Conservation (phyloP, 164 flowering plant species). For the Pachysandra terminalis region DNA sequence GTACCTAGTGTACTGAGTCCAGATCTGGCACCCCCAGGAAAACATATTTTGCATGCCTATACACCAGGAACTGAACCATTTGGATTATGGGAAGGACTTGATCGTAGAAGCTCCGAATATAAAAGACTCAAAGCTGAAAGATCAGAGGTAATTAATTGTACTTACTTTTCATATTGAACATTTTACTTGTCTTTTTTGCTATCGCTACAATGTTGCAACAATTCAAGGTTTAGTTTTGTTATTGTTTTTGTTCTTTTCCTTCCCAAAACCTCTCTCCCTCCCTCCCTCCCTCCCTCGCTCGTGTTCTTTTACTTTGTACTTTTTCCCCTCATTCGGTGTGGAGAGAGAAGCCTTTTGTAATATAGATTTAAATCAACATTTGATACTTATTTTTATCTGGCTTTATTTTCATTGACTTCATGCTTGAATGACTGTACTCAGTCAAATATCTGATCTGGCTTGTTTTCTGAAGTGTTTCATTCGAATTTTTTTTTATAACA, state of each 20-base stretch:
- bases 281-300: no score
- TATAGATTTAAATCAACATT: no score
- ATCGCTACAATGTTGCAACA: not conserved
- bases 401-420: not conserved
- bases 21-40: slow-evolving; percentile 84
- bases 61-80: slow-evolving; percentile 94
- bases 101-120: slow-evolving; percentile 72
- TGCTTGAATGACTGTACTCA: not conserved
- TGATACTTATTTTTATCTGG: not conserved
- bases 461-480: not conserved
- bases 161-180: not conserved
- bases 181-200: not conserved
- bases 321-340: not conserved
- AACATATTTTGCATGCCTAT: slow-evolving; percentile 88
- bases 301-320: no score
- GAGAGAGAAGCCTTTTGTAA: not conserved
- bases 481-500: not conserved
- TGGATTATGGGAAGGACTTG: slow-evolving; percentile 86
- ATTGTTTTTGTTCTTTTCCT: no score
- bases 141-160: slow-evolving; percentile 61
- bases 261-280: no score
- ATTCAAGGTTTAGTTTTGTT: no score
- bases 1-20: slow-evolving; percentile 79
- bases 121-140: slow-evolving; percentile 72
- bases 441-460: not conserved